These are phyloP conservation scores for Plasmodium gallinaceum DNA, from an alignment of 169 alveolate species.

Conservation along the genomic window DNA sequence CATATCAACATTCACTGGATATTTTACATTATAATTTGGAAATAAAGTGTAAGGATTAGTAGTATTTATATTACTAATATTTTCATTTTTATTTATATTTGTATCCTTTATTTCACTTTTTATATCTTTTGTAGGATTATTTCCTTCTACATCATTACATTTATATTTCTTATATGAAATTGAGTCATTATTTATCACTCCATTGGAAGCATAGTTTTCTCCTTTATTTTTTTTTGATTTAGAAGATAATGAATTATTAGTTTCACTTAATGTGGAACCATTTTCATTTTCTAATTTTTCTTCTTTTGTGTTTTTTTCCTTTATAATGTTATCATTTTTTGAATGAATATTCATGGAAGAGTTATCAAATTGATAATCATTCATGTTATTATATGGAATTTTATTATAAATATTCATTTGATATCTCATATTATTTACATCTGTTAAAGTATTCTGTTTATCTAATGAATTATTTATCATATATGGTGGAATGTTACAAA, in stretches of 20 bases:
- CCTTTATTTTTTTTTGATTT: slow-evolving; percentile 4
- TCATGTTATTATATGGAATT: slow-evolving; percentile 17
- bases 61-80: neutral
- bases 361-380: slow-evolving; percentile 34
- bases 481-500: slow-evolving; percentile 14
- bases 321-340: slow-evolving; percentile 12
- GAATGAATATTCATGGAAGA: neutral
- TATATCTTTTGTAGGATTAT: slow-evolving; percentile 13
- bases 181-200: slow-evolving; percentile 25
- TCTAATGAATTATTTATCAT: slow-evolving; percentile 14
- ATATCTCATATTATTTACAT: slow-evolving; percentile 36
- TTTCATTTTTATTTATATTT: neutral
- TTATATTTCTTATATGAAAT: slow-evolving; percentile 20
- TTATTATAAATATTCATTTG: slow-evolving; percentile 45
- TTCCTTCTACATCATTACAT: slow-evolving; percentile 7
- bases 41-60: slow-evolving; percentile 29
- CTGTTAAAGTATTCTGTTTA: slow-evolving; percentile 8
- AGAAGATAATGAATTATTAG: neutral
- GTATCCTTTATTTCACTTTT: neutral
- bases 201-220: neutral
- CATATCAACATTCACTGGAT: slow-evolving; percentile 56
- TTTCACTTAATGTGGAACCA: neutral
- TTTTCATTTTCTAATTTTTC: slow-evolving; percentile 12
- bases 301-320: slow-evolving; percentile 4
- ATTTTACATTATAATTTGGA: slow-evolving; percentile 64